A percentile compares a stretch with the other conserved stretches of the same genome.
Evolutionary conservation across 2,329 filamentous ascomycete species (phyloP).

Genomic region (Arthrobotrys entomopaga): DNA sequence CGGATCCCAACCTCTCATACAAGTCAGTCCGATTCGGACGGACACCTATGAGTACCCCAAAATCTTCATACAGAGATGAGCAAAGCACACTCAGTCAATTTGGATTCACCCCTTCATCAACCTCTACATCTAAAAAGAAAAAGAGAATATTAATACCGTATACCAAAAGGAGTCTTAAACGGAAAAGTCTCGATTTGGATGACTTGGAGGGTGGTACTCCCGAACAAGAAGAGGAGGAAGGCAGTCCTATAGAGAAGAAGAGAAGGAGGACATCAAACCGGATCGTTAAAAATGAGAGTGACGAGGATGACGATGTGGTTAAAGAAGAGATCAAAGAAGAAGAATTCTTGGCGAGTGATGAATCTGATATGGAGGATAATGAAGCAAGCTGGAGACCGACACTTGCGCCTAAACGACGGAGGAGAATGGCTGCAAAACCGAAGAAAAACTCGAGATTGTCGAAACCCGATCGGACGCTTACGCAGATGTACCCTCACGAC

Average conservation of each 20-base stretch:
- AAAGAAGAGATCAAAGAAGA: constrained; percentile 20
- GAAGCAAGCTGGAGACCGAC: constrained; percentile 43
- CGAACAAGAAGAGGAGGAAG: constrained; percentile 22
- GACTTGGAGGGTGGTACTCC: constrained; percentile 13
- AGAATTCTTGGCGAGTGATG: constrained; percentile 17
- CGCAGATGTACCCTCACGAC: constrained; percentile 43
- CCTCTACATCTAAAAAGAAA: constrained; percentile 8
- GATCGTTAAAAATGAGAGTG: constrained; percentile 15
- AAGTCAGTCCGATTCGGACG: constrained; percentile 30
- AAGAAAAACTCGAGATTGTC: neutral
- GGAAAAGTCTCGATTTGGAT: constrained; percentile 38
- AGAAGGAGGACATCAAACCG: constrained; percentile 9
- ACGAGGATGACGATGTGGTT: neutral
- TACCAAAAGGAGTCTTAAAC: constrained; percentile 18
- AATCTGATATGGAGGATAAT: constrained; percentile 17
- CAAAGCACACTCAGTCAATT: constrained; percentile 50
- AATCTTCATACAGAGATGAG: constrained; percentile 10
- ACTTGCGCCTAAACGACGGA: constrained; percentile 31
- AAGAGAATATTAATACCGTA: constrained; percentile 22
- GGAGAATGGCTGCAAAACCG: constrained; percentile 3
- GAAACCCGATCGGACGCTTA: constrained; percentile 25
- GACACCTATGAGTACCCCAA: constrained; percentile 6
- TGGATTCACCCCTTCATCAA: constrained; percentile 35
- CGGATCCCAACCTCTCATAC: constrained; percentile 33
- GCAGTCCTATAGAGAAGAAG: constrained; percentile 25